These are phyloP conservation scores for Talaromyces borbonicus DNA, from an alignment of 495 filamentous ascomycete genomes.

Conservation along the genomic window DNA sequence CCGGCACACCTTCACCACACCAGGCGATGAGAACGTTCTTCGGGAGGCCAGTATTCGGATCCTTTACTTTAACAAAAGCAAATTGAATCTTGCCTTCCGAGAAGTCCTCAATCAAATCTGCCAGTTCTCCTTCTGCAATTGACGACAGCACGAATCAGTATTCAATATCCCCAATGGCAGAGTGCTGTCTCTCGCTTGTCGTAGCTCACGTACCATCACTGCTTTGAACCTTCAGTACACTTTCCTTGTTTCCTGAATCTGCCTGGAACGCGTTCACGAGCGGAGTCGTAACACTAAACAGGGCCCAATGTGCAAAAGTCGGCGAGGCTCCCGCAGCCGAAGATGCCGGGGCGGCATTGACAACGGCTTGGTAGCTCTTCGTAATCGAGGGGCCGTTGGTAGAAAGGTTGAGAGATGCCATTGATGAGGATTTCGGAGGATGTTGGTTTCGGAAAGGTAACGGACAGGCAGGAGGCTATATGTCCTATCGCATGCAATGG, in stretches of 20 bases:
- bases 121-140: slow-evolving; percentile 72
- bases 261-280: slow-evolving; percentile 84
- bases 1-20: slow-evolving; percentile 98
- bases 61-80: slow-evolving; percentile 92
- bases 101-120: slow-evolving; percentile 95
- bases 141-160: neutral
- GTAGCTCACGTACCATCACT: slow-evolving; percentile 61
- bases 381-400: slow-evolving; percentile 84
- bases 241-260: slow-evolving; percentile 75
- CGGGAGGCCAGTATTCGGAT: slow-evolving; percentile 81
- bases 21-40: slow-evolving; percentile 93
- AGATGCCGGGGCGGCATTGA: slow-evolving; percentile 60
- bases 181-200: too few relatives aligned
- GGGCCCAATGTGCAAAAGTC: slow-evolving; percentile 78
- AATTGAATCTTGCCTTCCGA: slow-evolving; percentile 95
- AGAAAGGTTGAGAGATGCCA: slow-evolving; percentile 90
- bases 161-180: too few relatives aligned
- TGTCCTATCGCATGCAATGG: slow-evolving; percentile 3
- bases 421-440: slow-evolving; percentile 22
- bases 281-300: slow-evolving; percentile 85
- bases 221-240: slow-evolving; percentile 84
- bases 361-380: slow-evolving; percentile 81
- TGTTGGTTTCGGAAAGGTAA: too few relatives aligned
- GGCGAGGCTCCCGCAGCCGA: slow-evolving; percentile 53
- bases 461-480: too few relatives aligned